These are phyloP conservation scores for Camelina laxa DNA, from an alignment of 345 rosid species.

Conservation along the genomic window DNA sequence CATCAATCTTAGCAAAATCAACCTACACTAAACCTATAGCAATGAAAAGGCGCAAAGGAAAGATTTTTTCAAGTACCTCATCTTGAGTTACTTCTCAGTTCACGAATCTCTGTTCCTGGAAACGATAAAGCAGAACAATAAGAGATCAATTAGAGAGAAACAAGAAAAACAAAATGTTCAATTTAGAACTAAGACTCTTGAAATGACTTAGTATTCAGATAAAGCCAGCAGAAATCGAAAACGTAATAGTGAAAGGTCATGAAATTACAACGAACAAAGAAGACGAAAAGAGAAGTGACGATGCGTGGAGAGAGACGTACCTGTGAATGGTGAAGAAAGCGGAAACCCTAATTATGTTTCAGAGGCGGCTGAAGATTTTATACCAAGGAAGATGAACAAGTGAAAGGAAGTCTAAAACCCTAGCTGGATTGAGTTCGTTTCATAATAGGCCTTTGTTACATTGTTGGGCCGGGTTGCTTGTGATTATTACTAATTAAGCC, in stretches of 20 bases:
- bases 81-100: slow-evolving; percentile 26
- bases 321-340: slow-evolving; percentile 40
- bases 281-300: not conserved
- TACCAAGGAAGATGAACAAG: slow-evolving; percentile 1
- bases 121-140: not conserved
- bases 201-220: not conserved
- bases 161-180: not conserved
- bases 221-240: not conserved
- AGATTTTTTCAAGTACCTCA: slow-evolving; percentile 27
- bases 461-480: not conserved
- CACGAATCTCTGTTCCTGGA: slow-evolving; percentile 24
- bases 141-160: not conserved
- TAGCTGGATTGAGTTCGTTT: slow-evolving; percentile 9
- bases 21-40: not conserved
- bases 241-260: not conserved
- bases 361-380: slow-evolving; percentile 37
- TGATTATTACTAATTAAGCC: not conserved
- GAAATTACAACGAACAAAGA: not conserved
- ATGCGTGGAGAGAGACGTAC: slow-evolving; percentile 17
- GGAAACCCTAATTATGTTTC: slow-evolving; percentile 17
- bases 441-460: not conserved
- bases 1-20: not conserved
- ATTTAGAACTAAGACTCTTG: not conserved
- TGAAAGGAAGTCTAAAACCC: slow-evolving; percentile 26
- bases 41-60: not conserved